phyloP scores from a whole-genome alignment of 441 rosid genomes.

The Croton setiger region DNA sequence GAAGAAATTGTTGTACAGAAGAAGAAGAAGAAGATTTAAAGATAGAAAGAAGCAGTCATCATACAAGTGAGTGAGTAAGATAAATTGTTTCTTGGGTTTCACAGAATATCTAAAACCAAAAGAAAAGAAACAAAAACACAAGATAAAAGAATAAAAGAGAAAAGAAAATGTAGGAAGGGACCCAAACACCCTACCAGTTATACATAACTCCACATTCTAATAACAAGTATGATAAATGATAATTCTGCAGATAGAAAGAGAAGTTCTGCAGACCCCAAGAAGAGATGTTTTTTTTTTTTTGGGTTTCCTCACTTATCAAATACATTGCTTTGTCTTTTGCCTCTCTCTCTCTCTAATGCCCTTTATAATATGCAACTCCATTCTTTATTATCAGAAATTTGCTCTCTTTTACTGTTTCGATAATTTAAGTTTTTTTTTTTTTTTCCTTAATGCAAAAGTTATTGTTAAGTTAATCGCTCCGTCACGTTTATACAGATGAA shows the following conservation, averaged over 20 bases:
- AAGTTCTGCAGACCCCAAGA: constrained; percentile 47
- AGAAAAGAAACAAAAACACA: constrained; percentile 5
- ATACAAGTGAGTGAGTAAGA: constrained; percentile 21
- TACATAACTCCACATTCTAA: constrained; percentile 22
- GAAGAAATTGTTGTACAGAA: constrained; percentile 19
- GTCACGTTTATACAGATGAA: too few species aligned
- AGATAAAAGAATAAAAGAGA: neutral
- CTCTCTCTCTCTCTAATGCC: too few species aligned
- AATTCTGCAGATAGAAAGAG: constrained; percentile 16
- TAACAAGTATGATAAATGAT: constrained; percentile 23
- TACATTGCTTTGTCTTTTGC: constrained; percentile 32
- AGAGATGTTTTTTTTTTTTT: constrained; percentile 45
- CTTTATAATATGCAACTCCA: too few species aligned
- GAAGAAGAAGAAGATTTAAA: constrained; percentile 28
- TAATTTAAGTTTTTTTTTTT: too few species aligned
- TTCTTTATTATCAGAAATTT: neutral
- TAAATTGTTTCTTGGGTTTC: constrained; percentile 26
- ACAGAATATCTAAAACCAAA: constrained; percentile 25
- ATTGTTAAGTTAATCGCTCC: too few species aligned
- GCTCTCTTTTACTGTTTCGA: too few species aligned
- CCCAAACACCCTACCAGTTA: constrained; percentile 20
- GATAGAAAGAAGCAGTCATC: constrained; percentile 26
- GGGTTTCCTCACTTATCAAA: constrained; percentile 43
- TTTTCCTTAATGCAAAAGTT: too few species aligned
- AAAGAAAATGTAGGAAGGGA: constrained; percentile 13